Evolutionary conservation across 495 filamentous ascomycete species (phyloP), one percentile per base, ranked within the genome.

Genomic region (Penicillium ucsense): DNA sequence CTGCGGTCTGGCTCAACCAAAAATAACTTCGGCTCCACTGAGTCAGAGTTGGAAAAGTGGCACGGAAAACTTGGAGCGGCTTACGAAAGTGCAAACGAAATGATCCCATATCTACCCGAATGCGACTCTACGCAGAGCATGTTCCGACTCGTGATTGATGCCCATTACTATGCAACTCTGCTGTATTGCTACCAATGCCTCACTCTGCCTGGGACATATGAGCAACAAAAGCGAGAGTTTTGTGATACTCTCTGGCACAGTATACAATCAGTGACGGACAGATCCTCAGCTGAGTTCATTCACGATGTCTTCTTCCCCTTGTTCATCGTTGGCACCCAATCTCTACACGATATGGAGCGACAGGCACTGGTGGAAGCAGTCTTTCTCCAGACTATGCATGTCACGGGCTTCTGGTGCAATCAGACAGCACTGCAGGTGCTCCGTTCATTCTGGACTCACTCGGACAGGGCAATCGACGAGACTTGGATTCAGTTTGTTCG

Each of bases 351-450:
- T 30, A 35, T 27, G 8, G 8, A 45, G 5, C 10, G 48, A 4
- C 53, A 52, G n/a, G 33, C 20, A 9, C 35, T 46, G n/a, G 35
- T 57, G 3, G 35, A 51, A 12, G 10, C 8, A 4, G 20, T 48
- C n/a, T 57, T 57, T 31, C 27, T 51, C 31, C 42, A 45, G 8
- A 43, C 52, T 12, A 46, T 57, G 4, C 43, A 34, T 31, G 36
- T 42, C n/a, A 57, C 55, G 2, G 55, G 55, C 0, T 43, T 51
- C 8, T 57, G 55, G 55, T 57, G 55, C 34, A 57, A 57, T 35
- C 42, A 57, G 34, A 42, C 48, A 4, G 55, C 45, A 4, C 9
- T 57, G 42, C 51, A 49, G 27, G 51, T 57, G 36, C 46, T 57
- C 9, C 48, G 37, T n/a, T 38, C 40, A 8, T 49, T 51, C 35